Conservation (phyloP, 1,139 yeast species). For the Suhomyces bribrorum region DNA sequence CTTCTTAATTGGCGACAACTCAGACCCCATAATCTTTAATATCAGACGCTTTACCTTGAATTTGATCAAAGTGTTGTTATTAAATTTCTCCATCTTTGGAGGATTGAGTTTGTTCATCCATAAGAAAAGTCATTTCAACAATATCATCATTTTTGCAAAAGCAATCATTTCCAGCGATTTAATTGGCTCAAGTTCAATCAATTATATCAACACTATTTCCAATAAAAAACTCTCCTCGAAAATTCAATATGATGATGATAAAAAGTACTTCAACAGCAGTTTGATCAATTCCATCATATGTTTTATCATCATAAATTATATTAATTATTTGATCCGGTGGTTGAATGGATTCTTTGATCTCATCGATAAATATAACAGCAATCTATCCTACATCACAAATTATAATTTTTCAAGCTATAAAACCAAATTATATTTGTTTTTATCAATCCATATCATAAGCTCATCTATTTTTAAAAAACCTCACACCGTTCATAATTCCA, state of each 20-base stretch:
- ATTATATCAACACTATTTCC: conserved; percentile 21
- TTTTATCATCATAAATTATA: conserved; percentile 31
- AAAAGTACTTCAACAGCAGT: conserved; percentile 20
- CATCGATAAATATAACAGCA: conserved; percentile 14
- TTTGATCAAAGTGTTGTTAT: conserved; percentile 15
- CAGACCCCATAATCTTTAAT: conserved; percentile 6
- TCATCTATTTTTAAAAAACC: conserved; percentile 28
- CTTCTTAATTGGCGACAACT: conserved; percentile 20
- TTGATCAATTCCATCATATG: conserved; percentile 31
- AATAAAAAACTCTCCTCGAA: conserved; percentile 14
- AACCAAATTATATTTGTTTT: conserved; percentile 37
- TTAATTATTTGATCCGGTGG: conserved; percentile 27
- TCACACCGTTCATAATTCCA: conserved; percentile 17
- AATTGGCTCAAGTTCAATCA: conserved; percentile 40
- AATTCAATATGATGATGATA: conserved; percentile 20
- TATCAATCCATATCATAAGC: conserved; percentile 46
- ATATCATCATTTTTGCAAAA: conserved; percentile 47
- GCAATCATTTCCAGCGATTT: conserved; percentile 53
- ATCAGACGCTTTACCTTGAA: conserved; percentile 5
- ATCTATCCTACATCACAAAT: conserved; percentile 15
- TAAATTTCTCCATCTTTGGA: conserved; percentile 36
- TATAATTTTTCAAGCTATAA: conserved; percentile 20
- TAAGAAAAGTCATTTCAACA: conserved; percentile 33
- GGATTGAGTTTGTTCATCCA: conserved; percentile 35
- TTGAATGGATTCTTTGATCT: conserved; percentile 15